Evolutionary conservation across 2,329 filamentous ascomycete species (phyloP).

Genomic region (Didymella sp.): DNA sequence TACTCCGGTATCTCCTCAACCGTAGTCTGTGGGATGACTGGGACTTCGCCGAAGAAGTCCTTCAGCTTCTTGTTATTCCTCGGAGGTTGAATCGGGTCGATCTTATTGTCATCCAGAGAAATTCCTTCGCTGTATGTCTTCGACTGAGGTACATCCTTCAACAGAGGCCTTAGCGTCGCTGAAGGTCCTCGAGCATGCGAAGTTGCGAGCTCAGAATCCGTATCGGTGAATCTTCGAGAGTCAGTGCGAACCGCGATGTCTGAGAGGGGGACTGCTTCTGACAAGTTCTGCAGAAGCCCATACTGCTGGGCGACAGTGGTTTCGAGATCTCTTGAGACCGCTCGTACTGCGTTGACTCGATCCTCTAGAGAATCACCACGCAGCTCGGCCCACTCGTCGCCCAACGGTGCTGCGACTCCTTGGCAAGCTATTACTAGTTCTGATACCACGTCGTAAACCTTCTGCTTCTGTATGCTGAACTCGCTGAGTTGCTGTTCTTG

Average conservation of each 20-base stretch:
- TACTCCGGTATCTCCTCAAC: conserved; percentile 84
- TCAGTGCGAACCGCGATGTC: conserved; percentile 39
- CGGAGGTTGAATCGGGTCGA: conserved; percentile 48
- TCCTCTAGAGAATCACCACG: conserved; percentile 88
- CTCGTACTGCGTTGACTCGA: conserved; percentile 79
- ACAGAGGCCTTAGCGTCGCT: conserved; percentile 52
- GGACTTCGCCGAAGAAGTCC: conserved; percentile 61
- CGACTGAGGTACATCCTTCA: conserved; percentile 64
- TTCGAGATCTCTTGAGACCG: conserved; percentile 80
- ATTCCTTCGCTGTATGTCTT: conserved; percentile 71
- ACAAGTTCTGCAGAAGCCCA: conserved; percentile 84
- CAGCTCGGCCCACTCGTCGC: conserved; percentile 95
- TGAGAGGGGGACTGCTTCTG: conserved; percentile 72
- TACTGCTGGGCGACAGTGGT: conserved; percentile 86
- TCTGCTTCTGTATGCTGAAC: conserved; percentile 90
- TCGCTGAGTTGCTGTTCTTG: conserved; percentile 86
- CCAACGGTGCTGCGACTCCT: conserved; percentile 86
- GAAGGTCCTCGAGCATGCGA: conserved; percentile 43
- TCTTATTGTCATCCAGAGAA: conserved; percentile 34
- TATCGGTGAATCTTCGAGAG: conserved; percentile 54
- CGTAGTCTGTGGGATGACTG: conserved; percentile 54
- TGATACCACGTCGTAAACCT: conserved; percentile 89
- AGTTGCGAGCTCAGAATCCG: conserved; percentile 47
- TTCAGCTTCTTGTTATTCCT: conserved; percentile 58
- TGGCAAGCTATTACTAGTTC: conserved; percentile 89